phyloP scores from a whole-genome alignment of 176 grass and related monocot genomes.

The Cymbopogon citratus region DNA sequence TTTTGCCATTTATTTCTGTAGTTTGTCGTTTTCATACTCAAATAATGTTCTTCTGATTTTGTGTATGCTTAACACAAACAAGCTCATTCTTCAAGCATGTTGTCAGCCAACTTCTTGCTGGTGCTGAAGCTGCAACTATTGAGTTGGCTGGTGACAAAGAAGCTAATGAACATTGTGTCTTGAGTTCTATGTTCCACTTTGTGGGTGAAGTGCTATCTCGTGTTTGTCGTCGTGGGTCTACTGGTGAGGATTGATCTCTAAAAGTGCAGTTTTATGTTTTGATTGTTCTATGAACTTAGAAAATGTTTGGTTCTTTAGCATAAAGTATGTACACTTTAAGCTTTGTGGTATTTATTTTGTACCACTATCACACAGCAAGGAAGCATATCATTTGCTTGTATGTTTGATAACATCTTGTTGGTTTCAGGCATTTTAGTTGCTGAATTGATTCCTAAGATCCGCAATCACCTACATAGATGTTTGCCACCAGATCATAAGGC shows the following conservation, averaged over 20 bases:
- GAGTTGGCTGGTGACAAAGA: slow-evolving; percentile 26
- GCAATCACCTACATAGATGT: slow-evolving; percentile 53
- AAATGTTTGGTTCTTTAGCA: background rate
- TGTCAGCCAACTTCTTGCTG: slow-evolving; percentile 61
- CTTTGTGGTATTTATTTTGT: slow-evolving; percentile 2
- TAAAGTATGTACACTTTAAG: background rate
- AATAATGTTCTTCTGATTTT: background rate
- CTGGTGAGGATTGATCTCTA: slow-evolving; percentile 42
- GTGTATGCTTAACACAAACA: slow-evolving; percentile 52
- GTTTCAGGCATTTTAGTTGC: slow-evolving; percentile 80
- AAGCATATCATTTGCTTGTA: slow-evolving; percentile 12
- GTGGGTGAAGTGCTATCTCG: slow-evolving; percentile 83
- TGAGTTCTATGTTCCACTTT: slow-evolving; percentile 54
- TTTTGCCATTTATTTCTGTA: background rate
- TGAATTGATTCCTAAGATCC: slow-evolving; percentile 71
- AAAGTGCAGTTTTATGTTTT: slow-evolving; percentile 13
- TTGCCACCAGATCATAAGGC: slow-evolving; percentile 43
- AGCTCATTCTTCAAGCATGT: slow-evolving; percentile 76
- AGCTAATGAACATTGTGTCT: slow-evolving; percentile 25
- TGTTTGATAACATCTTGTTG: slow-evolving; percentile 32
- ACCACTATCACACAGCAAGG: background rate
- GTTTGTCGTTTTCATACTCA: slow-evolving; percentile 3
- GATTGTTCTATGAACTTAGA: background rate
- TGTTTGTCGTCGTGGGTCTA: slow-evolving; percentile 85
- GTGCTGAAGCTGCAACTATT: slow-evolving; percentile 56